Evolutionary conservation across 2,329 filamentous ascomycete genomes (phyloP).

Genomic region (Thielaviopsis musarum): DNA sequence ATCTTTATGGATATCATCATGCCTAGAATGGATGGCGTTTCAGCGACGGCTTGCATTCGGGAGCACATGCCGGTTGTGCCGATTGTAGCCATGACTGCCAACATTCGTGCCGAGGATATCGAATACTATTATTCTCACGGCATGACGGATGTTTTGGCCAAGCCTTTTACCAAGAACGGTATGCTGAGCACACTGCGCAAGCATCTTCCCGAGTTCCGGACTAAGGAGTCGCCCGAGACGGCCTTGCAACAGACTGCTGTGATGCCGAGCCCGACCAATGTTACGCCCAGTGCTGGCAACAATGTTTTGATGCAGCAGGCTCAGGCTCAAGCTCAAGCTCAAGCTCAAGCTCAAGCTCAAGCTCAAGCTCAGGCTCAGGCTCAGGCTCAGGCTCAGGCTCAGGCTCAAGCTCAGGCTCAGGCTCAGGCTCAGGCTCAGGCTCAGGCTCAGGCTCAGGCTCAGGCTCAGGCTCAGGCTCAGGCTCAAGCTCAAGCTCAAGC

Average conservation of each 20-base stretch:
- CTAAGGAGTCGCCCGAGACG: slow-evolving; percentile 2
- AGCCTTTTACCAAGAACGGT: slow-evolving; percentile 84
- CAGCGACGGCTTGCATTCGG: slow-evolving; percentile 81
- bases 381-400: background rate
- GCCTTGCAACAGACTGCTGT: background rate
- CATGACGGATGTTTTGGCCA: slow-evolving; percentile 97
- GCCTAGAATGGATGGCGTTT: slow-evolving; percentile 89
- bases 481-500: background rate
- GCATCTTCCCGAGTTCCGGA: slow-evolving; percentile 55
- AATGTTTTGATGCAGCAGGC: slow-evolving; percentile 5
- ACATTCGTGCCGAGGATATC: slow-evolving; percentile 91
- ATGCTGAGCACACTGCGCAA: slow-evolving; percentile 77
- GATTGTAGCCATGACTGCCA: slow-evolving; percentile 97
- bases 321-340: background rate
- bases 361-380: background rate
- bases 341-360: background rate
- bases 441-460: background rate
- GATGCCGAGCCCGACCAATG: background rate
- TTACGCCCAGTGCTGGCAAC: background rate
- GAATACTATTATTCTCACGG: slow-evolving; percentile 95
- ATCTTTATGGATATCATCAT: slow-evolving; percentile 94
- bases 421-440: background rate
- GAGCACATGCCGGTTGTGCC: slow-evolving; percentile 69
- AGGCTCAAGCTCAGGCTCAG: background rate
- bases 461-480: background rate